Conservation (phyloP, 1,284 basidiomycete species). For the Porogramme epimiltina region DNA sequence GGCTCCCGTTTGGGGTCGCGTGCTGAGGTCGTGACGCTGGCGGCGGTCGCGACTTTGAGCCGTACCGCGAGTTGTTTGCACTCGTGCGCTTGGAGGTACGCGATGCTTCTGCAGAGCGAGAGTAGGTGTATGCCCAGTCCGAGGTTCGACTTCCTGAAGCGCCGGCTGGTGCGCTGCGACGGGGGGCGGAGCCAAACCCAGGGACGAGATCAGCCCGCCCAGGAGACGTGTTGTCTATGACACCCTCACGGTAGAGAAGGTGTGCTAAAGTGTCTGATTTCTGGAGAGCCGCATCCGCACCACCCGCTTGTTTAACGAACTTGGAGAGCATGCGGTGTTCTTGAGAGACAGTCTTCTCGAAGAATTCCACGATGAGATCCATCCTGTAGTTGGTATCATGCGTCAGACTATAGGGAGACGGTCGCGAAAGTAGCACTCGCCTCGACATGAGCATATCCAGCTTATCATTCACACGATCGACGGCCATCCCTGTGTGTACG, state of each 20-base stretch:
- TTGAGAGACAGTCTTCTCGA: slow-evolving; percentile 13
- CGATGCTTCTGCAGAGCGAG: slow-evolving; percentile 9
- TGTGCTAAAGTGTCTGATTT: slow-evolving; percentile 18
- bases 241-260: slow-evolving; percentile 4
- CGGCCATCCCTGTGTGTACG: slow-evolving; percentile 35
- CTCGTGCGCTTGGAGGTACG: not conserved
- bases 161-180: not conserved
- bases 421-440: slow-evolving; percentile 10
- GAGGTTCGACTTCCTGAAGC: not conserved
- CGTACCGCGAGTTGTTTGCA: not conserved
- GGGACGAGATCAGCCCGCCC: not conserved
- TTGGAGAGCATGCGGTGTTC: slow-evolving; percentile 17
- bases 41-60: no score
- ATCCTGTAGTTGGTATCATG: slow-evolving; percentile 14
- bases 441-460: slow-evolving; percentile 25
- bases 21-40: no score
- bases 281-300: slow-evolving; percentile 14
- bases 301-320: slow-evolving; percentile 20
- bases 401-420: no score
- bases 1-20: no score
- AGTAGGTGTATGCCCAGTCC: slow-evolving; percentile 1
- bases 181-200: not conserved
- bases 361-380: slow-evolving; percentile 16
- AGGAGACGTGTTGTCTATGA: not conserved
- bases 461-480: slow-evolving; percentile 36